A percentile compares a stretch with the other conserved stretches of the same genome.
These are phyloP conservation scores for Mortierella alpina DNA, from an alignment of 192 early-diverging fungal genomes.

Conservation along the genomic window DNA sequence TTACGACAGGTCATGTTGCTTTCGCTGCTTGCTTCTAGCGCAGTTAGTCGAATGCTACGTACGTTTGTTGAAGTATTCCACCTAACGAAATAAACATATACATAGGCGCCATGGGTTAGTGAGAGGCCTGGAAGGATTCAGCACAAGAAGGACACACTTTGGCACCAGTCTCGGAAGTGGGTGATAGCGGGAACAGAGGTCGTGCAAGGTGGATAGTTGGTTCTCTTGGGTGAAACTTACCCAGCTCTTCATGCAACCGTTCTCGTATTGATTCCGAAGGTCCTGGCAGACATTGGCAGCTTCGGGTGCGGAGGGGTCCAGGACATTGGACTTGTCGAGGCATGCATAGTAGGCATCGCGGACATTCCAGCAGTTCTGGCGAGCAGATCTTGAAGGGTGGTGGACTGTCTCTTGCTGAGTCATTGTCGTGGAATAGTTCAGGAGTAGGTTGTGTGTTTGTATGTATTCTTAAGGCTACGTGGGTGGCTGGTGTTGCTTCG, in stretches of 20 bases:
- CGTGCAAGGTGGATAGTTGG: neutral
- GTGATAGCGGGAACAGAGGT: too few relatives aligned
- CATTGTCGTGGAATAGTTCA: slow-evolving; percentile 3
- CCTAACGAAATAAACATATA: slow-evolving; percentile 22
- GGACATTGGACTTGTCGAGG: slow-evolving; percentile 72
- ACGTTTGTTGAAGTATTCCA: slow-evolving; percentile 69
- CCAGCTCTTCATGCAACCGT: slow-evolving; percentile 79
- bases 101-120: too few relatives aligned
- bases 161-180: too few relatives aligned
- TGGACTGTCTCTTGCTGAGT: slow-evolving; percentile 33
- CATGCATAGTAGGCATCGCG: slow-evolving; percentile 86
- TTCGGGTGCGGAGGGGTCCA: slow-evolving; percentile 62
- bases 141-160: too few relatives aligned
- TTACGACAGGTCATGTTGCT: too few relatives aligned
- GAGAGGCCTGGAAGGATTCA: too few relatives aligned
- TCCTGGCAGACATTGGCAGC: slow-evolving; percentile 57
- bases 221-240: slow-evolving; percentile 45
- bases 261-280: slow-evolving; percentile 66
- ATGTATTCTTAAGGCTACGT: neutral
- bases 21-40: neutral
- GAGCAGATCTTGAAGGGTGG: slow-evolving; percentile 71
- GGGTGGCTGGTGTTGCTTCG: too few relatives aligned
- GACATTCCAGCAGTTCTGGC: slow-evolving; percentile 80
- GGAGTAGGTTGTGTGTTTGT: neutral
- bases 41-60: neutral